A percentile compares a stretch with the other conserved stretches of the same genome.
These are phyloP conservation scores for Melaleuca alternifolia DNA, from an alignment of 345 rosid species.

Conservation along the genomic window DNA sequence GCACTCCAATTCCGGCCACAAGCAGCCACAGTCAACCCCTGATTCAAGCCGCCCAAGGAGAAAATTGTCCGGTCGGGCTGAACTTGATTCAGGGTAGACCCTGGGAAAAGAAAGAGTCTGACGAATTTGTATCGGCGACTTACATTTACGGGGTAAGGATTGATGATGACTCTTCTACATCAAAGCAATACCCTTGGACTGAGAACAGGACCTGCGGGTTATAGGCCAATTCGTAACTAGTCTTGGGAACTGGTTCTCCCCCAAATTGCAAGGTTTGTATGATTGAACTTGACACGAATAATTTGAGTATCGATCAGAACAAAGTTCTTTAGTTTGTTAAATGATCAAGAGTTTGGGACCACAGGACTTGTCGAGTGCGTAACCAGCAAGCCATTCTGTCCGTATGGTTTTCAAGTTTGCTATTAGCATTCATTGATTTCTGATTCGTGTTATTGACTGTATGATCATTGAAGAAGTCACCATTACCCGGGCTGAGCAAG, in stretches of 20 bases:
- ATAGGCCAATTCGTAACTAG: not conserved
- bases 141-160: not conserved
- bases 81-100: not conserved
- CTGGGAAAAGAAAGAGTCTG: not conserved
- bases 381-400: not conserved
- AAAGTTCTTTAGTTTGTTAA: not conserved
- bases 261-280: not conserved
- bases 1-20: no score
- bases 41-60: no score
- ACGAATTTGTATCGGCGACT: not conserved
- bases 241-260: not conserved
- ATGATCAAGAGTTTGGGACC: not conserved
- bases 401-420: not conserved
- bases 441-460: not conserved
- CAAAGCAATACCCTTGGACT: not conserved
- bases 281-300: not conserved
- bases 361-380: not conserved
- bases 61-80: not conserved
- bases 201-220: not conserved
- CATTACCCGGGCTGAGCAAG: not conserved
- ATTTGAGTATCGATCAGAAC: not conserved
- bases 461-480: not conserved
- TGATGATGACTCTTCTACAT: not conserved
- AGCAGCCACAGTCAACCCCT: no score
- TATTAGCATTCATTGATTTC: not conserved